Evolutionary conservation across 768 basidiomycete species (phyloP).

Genomic region (Mycena latifolia): DNA sequence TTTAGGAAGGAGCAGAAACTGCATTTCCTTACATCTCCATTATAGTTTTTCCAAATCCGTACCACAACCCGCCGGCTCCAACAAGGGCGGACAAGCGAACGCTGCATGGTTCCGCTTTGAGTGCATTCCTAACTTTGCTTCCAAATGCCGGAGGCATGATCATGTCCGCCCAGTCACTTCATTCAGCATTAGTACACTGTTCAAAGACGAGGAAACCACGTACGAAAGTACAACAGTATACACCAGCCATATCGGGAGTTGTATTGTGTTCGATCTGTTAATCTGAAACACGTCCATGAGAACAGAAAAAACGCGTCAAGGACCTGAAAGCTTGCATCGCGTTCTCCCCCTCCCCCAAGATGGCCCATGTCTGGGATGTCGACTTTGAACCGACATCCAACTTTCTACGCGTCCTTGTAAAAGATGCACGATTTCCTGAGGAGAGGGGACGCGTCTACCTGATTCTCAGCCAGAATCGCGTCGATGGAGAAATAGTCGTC

Average conservation of each 20-base stretch:
- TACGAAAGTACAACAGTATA: constrained; percentile 74
- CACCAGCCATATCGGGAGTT: constrained; percentile 92
- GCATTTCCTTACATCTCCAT: constrained; percentile 74
- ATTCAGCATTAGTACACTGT: constrained; percentile 3
- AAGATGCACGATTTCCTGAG: background rate
- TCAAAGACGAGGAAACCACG: constrained; percentile 50
- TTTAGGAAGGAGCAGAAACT: background rate
- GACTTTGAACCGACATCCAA: constrained; percentile 93
- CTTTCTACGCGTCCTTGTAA: constrained; percentile 66
- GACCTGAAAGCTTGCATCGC: constrained; percentile 68
- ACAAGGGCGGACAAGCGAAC: constrained; percentile 88
- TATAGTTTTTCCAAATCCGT: constrained; percentile 89
- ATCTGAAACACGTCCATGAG: constrained; percentile 65
- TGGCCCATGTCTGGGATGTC: constrained; percentile 90
- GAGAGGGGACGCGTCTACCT: constrained; percentile 56
- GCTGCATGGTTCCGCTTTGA: constrained; percentile 89
- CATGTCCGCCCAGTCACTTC: constrained; percentile 91
- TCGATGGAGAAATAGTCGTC: constrained; percentile 94
- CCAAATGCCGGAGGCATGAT: constrained; percentile 85
- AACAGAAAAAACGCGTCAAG: constrained; percentile 28
- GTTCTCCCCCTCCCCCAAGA: constrained; percentile 86
- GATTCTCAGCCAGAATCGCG: constrained; percentile 92
- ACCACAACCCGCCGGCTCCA: constrained; percentile 92
- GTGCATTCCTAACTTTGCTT: constrained; percentile 82
- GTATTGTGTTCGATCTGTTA: constrained; percentile 77